Percentiles rank a stretch among this genome's conserved stretches.
Conservation (phyloP, 805 yeast species). For the Hanseniaspora meyeri region DNA sequence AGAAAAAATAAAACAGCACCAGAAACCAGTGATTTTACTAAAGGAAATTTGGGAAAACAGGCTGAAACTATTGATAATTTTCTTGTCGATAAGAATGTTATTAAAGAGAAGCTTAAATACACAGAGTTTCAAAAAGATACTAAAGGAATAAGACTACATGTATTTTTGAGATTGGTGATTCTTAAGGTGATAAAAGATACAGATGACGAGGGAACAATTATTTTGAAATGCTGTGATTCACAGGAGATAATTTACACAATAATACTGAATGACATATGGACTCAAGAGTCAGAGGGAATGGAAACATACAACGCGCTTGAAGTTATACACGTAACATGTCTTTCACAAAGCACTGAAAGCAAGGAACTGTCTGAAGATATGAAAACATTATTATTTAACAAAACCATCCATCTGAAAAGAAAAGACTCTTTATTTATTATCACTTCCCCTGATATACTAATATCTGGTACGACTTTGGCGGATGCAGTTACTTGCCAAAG, state of each 20-base stretch:
- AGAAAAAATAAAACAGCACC: background rate
- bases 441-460: constrained; percentile 1
- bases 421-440: background rate
- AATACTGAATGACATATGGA: constrained; percentile 18
- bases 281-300: background rate
- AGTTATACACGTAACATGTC: constrained; percentile 2
- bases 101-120: background rate
- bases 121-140: background rate
- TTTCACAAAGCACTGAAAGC: background rate
- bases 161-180: background rate
- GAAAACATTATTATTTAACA: background rate
- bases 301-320: background rate
- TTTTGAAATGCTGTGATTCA: constrained; percentile 11
- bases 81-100: background rate
- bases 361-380: background rate
- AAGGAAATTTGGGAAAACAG: background rate
- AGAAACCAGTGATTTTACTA: no score
- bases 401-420: background rate
- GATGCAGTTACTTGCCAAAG: constrained; percentile 12
- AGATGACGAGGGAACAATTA: constrained; percentile 14
- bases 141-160: background rate
- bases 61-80: background rate
- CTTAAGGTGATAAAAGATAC: background rate
- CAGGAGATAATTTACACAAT: constrained; percentile 20
- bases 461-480: constrained; percentile 8